These are phyloP conservation scores for Kluyveromyces siamensis DNA, from an alignment of 805 yeast genomes.

Conservation along the genomic window DNA sequence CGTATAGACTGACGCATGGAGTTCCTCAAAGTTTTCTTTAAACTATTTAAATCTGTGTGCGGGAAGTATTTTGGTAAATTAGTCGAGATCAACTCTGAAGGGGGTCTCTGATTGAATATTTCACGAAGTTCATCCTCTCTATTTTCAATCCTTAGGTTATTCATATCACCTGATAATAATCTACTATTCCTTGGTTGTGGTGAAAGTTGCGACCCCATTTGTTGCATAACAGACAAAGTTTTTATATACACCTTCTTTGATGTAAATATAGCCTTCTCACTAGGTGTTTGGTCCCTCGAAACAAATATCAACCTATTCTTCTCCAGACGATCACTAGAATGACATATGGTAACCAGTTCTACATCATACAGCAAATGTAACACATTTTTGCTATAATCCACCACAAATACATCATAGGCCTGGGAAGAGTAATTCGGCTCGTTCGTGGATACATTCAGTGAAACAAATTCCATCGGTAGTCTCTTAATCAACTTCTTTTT, in stretches of 20 bases:
- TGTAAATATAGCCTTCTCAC: slow-evolving; percentile 46
- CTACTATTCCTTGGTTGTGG: background rate
- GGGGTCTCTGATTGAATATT: slow-evolving; percentile 83
- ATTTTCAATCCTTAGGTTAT: slow-evolving; percentile 13
- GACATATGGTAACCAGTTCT: slow-evolving; percentile 75
- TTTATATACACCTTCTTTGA: slow-evolving; percentile 38
- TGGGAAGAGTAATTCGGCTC: slow-evolving; percentile 20
- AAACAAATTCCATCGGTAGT: slow-evolving; percentile 28
- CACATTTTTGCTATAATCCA: slow-evolving; percentile 33
- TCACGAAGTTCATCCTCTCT: slow-evolving; percentile 27
- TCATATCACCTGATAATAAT: slow-evolving; percentile 1
- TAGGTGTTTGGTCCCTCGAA: slow-evolving; percentile 53
- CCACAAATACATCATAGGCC: slow-evolving; percentile 53
- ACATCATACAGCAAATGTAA: slow-evolving; percentile 56
- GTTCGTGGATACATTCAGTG: slow-evolving; percentile 10
- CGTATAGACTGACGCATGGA: slow-evolving; percentile 74
- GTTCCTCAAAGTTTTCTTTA: slow-evolving; percentile 74
- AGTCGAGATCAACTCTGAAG: slow-evolving; percentile 83
- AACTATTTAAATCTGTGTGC: slow-evolving; percentile 56
- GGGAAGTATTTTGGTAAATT: slow-evolving; percentile 91
- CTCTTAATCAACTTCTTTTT: slow-evolving; percentile 59
- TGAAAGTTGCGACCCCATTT: slow-evolving; percentile 5
- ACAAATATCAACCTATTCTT: slow-evolving; percentile 64
- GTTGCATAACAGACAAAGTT: slow-evolving; percentile 15
- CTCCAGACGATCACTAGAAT: slow-evolving; percentile 61